Conservation (phyloP, 306 rosid genomes). For the Carpinus viminea region DNA sequence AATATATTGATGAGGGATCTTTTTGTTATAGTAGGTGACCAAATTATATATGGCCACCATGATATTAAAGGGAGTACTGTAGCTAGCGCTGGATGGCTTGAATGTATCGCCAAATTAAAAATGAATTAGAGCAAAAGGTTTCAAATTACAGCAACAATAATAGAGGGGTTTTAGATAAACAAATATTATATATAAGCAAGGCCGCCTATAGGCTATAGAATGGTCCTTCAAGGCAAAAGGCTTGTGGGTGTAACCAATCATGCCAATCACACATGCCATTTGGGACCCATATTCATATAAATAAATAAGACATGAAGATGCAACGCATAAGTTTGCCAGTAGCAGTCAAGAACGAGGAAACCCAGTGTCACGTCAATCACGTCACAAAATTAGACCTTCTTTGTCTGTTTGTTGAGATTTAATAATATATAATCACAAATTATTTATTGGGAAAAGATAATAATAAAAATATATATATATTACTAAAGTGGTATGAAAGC, state of each 20-base stretch:
- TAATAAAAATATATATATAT: no score
- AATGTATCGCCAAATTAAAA: slow-evolving; percentile 5
- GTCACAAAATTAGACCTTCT: slow-evolving; percentile 39
- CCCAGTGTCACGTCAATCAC: slow-evolving; percentile 50
- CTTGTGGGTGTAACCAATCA: slow-evolving; percentile 30
- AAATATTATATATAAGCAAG: not conserved
- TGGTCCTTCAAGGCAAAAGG: not conserved
- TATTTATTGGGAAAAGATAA: not conserved
- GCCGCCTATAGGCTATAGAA: not conserved
- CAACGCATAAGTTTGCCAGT: slow-evolving; percentile 17
- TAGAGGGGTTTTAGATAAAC: not conserved
- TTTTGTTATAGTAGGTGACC: slow-evolving; percentile 46
- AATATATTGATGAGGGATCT: slow-evolving; percentile 11
- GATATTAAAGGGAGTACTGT: not conserved
- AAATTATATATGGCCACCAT: slow-evolving; percentile 17
- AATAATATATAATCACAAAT: not conserved
- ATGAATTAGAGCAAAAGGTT: not conserved
- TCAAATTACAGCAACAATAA: slow-evolving; percentile 21
- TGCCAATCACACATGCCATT: slow-evolving; percentile 32
- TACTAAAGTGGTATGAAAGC: not conserved
- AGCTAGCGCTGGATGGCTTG: not conserved
- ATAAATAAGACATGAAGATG: slow-evolving; percentile 6
- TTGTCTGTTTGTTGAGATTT: slow-evolving; percentile 4
- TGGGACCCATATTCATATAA: not conserved
- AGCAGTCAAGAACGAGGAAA: slow-evolving; percentile 43